Percentiles rank a stretch among this genome's conserved stretches.
phyloP scores from a whole-genome alignment of 805 yeast genomes.

The Zygosaccharomyces pseudorouxii region DNA sequence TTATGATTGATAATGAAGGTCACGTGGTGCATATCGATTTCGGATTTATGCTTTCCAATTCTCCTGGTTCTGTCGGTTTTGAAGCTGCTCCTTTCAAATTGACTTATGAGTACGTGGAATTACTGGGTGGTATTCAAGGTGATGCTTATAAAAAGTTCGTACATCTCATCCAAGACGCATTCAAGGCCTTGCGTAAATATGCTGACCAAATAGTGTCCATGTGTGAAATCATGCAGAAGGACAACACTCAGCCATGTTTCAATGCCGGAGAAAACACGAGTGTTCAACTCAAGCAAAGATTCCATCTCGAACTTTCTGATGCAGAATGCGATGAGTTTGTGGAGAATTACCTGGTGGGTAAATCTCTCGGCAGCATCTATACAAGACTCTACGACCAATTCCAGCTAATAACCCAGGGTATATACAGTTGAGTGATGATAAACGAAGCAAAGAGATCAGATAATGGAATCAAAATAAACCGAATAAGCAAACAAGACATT shows the following conservation, averaged over 20 bases:
- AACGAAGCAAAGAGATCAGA: too few relatives aligned
- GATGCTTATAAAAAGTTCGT: constrained; percentile 57
- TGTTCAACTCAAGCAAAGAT: constrained; percentile 69
- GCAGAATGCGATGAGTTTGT: constrained; percentile 65
- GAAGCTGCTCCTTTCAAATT: constrained; percentile 97
- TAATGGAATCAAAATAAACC: too few relatives aligned
- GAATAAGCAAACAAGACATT: too few relatives aligned
- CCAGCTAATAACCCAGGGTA: constrained; percentile 92
- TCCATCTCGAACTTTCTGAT: constrained; percentile 72
- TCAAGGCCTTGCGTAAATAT: constrained; percentile 65
- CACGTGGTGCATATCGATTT: constrained; percentile 94
- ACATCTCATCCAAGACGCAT: constrained; percentile 62
- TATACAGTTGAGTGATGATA: constrained; percentile 51
- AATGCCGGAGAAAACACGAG: constrained; percentile 82
- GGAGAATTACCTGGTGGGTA: constrained; percentile 68
- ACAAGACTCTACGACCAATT: constrained; percentile 93
- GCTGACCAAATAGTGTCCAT: constrained; percentile 71
- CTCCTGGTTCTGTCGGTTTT: constrained; percentile 96
- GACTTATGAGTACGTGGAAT: constrained; percentile 81
- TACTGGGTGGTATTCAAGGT: constrained; percentile 75
- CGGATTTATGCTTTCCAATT: constrained; percentile 86
- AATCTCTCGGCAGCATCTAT: constrained; percentile 81
- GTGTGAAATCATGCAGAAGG: constrained; percentile 92
- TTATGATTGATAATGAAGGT: constrained; percentile 94
- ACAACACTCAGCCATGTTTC: constrained; percentile 87